Conservation (phyloP, 2,329 filamentous ascomycete genomes). For the Penicillium decumbens region DNA sequence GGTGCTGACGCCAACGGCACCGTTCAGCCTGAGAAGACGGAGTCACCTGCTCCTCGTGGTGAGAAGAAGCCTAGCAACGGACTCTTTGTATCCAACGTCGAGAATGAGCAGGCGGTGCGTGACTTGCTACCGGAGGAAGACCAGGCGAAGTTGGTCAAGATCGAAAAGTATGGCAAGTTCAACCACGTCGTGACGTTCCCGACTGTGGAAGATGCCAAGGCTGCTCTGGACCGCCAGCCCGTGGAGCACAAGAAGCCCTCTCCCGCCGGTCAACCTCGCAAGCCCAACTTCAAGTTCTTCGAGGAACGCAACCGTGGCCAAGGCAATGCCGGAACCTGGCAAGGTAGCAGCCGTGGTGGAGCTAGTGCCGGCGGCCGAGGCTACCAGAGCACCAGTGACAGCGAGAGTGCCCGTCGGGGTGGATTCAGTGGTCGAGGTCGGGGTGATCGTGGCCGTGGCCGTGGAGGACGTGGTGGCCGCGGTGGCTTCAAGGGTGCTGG, state of each 20-base stretch:
- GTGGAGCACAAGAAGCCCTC: conserved; percentile 70
- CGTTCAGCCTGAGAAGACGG: conserved; percentile 42
- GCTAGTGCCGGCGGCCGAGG: conserved; percentile 64
- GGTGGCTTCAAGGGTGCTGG: conserved; percentile 52
- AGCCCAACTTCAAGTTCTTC: conserved; percentile 79
- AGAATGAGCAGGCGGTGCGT: conserved; percentile 74
- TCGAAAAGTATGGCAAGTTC: conserved; percentile 65
- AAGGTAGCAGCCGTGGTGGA: conserved; percentile 56
- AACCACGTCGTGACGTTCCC: conserved; percentile 80
- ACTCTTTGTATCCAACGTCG: conserved; percentile 84
- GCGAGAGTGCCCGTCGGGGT: conserved; percentile 62
- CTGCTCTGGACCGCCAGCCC: conserved; percentile 68
- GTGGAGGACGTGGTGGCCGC: conserved; percentile 56
- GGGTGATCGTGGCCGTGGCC: conserved; percentile 48
- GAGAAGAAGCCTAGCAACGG: conserved; percentile 68
- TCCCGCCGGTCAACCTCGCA: conserved; percentile 64
- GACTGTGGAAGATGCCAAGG: conserved; percentile 71
- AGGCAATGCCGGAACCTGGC: conserved; percentile 55
- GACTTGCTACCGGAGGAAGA: conserved; percentile 81
- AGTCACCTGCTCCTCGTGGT: conserved; percentile 53
- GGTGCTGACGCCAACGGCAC: conserved; percentile 50
- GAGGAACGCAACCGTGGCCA: conserved; percentile 59
- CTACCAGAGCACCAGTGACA: conserved; percentile 79
- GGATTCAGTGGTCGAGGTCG: conserved; percentile 54
- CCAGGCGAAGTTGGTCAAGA: conserved; percentile 69